Percentiles rank a stretch among this genome's conserved stretches.
These are phyloP conservation scores for Colletotrichum sp. DNA, from an alignment of 2,329 filamentous ascomycete genomes.

Conservation along the genomic window DNA sequence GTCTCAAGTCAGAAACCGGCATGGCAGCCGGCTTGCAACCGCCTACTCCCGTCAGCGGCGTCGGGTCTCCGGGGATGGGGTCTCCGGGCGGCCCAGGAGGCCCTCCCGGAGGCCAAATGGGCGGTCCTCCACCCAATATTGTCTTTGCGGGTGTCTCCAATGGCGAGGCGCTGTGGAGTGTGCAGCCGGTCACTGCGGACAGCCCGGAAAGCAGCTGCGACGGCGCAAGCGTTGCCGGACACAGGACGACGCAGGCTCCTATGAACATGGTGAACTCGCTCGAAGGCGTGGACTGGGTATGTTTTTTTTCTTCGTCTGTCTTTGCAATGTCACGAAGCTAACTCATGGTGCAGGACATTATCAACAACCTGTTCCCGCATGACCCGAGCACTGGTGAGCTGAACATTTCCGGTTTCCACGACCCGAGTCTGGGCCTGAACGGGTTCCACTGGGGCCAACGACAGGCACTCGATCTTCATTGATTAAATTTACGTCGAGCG, in stretches of 20 bases:
- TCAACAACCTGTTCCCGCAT: slow-evolving; percentile 41
- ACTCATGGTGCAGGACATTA: slow-evolving; percentile 32
- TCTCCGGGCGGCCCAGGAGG: slow-evolving; percentile 3
- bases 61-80: slow-evolving; percentile 2
- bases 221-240: slow-evolving; percentile 34
- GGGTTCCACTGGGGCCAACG: slow-evolving; percentile 29
- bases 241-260: slow-evolving; percentile 10
- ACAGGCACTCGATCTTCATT: not conserved
- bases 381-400: slow-evolving; percentile 43
- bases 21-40: not conserved
- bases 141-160: slow-evolving; percentile 53
- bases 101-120: slow-evolving; percentile 9
- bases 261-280: slow-evolving; percentile 25
- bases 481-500: not conserved
- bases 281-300: slow-evolving; percentile 71
- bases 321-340: not conserved
- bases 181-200: slow-evolving; percentile 41
- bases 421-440: slow-evolving; percentile 36
- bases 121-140: slow-evolving; percentile 30
- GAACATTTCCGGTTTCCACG: slow-evolving; percentile 40
- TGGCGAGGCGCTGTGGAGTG: slow-evolving; percentile 51
- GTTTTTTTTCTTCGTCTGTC: slow-evolving; percentile 28
- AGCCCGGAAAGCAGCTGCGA: slow-evolving; percentile 51
- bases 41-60: slow-evolving; percentile 4
- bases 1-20: slow-evolving; percentile 20